These are phyloP conservation scores for Acer campestre DNA, from an alignment of 345 rosid species.

Conservation along the genomic window DNA sequence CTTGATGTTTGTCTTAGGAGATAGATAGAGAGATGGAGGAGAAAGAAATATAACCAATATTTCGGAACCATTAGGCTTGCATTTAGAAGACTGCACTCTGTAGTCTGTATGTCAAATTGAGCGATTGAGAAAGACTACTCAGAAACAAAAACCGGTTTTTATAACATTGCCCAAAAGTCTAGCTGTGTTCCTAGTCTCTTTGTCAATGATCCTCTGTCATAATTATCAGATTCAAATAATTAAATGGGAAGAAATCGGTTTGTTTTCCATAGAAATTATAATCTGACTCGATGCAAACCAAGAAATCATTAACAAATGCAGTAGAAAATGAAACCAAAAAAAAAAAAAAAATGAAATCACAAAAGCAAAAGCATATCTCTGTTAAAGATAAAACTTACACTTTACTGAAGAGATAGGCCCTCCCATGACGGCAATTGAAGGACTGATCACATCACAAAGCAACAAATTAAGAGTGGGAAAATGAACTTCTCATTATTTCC, in stretches of 20 bases:
- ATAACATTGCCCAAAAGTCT: neutral
- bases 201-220: neutral
- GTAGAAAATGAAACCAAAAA: neutral
- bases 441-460: slow-evolving; percentile 29
- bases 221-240: neutral
- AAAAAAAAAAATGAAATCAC: neutral
- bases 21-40: too few species aligned
- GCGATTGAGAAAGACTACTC: too few species aligned
- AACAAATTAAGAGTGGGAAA: slow-evolving; percentile 2
- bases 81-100: too few species aligned
- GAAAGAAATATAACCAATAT: too few species aligned
- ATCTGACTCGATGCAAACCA: neutral
- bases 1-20: too few species aligned
- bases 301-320: neutral
- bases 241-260: neutral
- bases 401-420: slow-evolving; percentile 47
- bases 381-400: slow-evolving; percentile 35
- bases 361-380: neutral
- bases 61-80: too few species aligned
- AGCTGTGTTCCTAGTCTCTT: neutral
- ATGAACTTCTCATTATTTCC: neutral
- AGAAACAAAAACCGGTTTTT: neutral
- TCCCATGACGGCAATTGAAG: slow-evolving; percentile 44
- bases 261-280: neutral
- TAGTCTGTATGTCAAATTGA: too few species aligned